These are phyloP conservation scores for Cyberlindnera mississippiensis DNA, from an alignment of 805 yeast genomes.

Conservation along the genomic window DNA sequence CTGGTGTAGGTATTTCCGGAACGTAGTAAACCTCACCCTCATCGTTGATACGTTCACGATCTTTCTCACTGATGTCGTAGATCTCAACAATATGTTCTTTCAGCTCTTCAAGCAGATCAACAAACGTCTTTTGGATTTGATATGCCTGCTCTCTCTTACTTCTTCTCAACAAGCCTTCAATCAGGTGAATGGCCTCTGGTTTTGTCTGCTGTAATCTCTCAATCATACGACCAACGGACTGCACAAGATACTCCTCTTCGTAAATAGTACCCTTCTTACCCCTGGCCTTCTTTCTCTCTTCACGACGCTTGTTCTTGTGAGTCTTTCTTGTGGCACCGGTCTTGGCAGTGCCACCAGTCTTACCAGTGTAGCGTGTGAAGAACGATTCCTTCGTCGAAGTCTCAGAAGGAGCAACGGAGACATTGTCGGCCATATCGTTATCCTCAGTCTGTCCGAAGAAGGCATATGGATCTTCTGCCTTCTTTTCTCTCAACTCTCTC, in stretches of 20 bases:
- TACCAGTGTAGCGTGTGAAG: constrained; percentile 94
- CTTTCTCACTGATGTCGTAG: constrained; percentile 75
- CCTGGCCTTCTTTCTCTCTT: constrained; percentile 91
- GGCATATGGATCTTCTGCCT: constrained; percentile 77
- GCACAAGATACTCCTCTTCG: constrained; percentile 91
- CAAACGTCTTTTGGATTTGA: constrained; percentile 67
- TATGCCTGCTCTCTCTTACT: constrained; percentile 73
- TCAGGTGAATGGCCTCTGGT: constrained; percentile 66
- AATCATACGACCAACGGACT: constrained; percentile 80
- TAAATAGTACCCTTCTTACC: constrained; percentile 98
- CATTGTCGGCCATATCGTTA: constrained; percentile 80
- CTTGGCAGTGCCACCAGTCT: constrained; percentile 91
- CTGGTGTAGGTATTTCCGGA: constrained; percentile 73
- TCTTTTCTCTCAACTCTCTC: constrained; percentile 80
- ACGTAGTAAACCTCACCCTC: constrained; percentile 78
- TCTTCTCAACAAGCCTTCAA: constrained; percentile 75
- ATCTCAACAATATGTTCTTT: constrained; percentile 68
- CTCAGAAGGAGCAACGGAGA: constrained; percentile 92
- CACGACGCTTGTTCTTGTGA: constrained; percentile 87
- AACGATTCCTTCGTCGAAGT: constrained; percentile 90
- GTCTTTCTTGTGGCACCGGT: constrained; percentile 95
- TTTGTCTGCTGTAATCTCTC: constrained; percentile 75
- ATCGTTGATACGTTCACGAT: constrained; percentile 85
- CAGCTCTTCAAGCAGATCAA: constrained; percentile 51
- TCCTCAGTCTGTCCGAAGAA: constrained; percentile 68